These are phyloP conservation scores for Kwoniella pini DNA, from an alignment of 768 basidiomycete genomes.

Conservation along the genomic window DNA sequence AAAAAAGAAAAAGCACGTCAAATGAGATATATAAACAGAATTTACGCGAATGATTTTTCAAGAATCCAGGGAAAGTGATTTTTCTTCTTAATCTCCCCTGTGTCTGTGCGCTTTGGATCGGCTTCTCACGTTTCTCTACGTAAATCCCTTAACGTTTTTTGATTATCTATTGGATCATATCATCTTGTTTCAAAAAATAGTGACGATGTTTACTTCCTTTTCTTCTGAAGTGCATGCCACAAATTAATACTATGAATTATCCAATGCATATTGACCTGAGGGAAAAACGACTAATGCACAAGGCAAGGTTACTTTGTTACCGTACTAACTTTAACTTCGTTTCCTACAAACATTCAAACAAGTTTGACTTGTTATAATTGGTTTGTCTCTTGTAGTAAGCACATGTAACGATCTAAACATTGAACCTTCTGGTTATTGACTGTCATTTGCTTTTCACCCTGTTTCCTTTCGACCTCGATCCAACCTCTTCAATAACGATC, in stretches of 20 bases:
- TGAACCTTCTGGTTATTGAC: too few relatives aligned
- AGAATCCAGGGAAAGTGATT: too few relatives aligned
- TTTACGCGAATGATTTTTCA: constrained; percentile 10
- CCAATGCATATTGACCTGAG: too few relatives aligned
- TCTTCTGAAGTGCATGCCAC: too few relatives aligned
- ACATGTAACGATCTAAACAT: too few relatives aligned
- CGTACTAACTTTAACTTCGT: neutral
- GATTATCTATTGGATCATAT: neutral
- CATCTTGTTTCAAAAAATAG: neutral
- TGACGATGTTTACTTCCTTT: constrained; percentile 7
- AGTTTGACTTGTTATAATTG: constrained; percentile 6
- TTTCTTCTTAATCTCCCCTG: neutral
- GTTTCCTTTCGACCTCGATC: too few relatives aligned
- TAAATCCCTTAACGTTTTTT: neutral
- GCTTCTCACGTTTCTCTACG: neutral
- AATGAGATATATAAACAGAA: neutral
- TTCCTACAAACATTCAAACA: neutral
- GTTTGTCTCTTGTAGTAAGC: neutral
- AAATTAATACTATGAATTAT: neutral
- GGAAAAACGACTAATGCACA: too few relatives aligned
- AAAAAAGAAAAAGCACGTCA: too few relatives aligned
- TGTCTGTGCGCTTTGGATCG: neutral
- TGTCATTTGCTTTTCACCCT: too few relatives aligned
- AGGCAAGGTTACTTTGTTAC: neutral
- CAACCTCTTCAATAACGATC: neutral